Evolutionary conservation across 495 filamentous ascomycete species (phyloP).

Genomic region (Lichenothelia convexa): DNA sequence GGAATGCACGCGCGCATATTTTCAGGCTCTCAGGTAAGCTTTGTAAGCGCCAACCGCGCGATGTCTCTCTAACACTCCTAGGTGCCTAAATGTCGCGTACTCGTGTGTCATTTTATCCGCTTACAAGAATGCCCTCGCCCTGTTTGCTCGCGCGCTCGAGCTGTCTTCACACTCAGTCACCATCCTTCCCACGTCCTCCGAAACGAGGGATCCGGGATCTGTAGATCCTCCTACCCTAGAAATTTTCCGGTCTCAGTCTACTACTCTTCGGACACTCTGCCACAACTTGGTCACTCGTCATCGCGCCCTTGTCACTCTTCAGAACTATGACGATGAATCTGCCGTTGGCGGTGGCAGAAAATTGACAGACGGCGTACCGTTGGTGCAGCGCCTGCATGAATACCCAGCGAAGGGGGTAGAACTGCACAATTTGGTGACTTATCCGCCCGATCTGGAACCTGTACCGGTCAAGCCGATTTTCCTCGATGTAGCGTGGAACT

Average conservation of each 20-base stretch:
- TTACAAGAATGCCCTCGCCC: conserved; percentile 65
- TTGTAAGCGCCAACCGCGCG: not conserved
- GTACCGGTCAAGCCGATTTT: conserved; percentile 92
- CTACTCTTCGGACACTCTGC: conserved; percentile 40
- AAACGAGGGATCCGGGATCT: conserved; percentile 12
- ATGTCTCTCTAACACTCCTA: conserved; percentile 14
- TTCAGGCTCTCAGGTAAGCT: conserved; percentile 65
- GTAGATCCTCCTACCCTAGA: conserved; percentile 35
- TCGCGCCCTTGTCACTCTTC: conserved; percentile 66
- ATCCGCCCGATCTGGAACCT: conserved; percentile 64
- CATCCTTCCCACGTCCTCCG: conserved; percentile 21
- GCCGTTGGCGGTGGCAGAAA: conserved; percentile 14
- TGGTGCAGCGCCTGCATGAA: conserved; percentile 55
- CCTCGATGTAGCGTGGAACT: conserved; percentile 95
- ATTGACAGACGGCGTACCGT: conserved; percentile 23
- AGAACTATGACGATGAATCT: conserved; percentile 32
- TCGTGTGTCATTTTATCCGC: conserved; percentile 62
- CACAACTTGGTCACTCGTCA: conserved; percentile 52
- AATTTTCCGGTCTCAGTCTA: conserved; percentile 36
- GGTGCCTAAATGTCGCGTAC: conserved; percentile 68
- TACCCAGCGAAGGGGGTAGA: conserved; percentile 48
- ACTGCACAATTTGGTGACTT: conserved; percentile 62
- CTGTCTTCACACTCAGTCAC: conserved; percentile 27
- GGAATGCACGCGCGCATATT: conserved; percentile 62
- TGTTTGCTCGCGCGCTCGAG: conserved; percentile 50